Base-by-base conservation (phyloP, 2,329 filamentous ascomycete species). In the Colletotrichum eleusines region DNA sequence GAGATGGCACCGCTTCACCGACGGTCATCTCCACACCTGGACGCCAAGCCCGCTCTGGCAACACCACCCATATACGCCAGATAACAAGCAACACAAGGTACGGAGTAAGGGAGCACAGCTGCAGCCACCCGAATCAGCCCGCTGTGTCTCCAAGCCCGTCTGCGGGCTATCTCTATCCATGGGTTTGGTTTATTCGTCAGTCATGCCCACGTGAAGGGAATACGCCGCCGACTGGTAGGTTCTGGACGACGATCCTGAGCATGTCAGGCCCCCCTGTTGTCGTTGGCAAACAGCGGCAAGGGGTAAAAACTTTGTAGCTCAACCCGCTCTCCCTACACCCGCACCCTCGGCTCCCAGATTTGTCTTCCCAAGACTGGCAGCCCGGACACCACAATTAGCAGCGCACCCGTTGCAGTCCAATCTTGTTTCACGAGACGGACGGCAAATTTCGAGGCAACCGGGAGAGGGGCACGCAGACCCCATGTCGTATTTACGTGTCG, bases 11-110 rank as follows among this genome's bases (percentile, higher is more conserved):
- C 64, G n/a, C 42, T 42, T 58, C 55, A 67, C 42, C 33, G 64
- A 71, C 64, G 57, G 44, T 71, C 68, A 68, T 71, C 64, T 68
- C 64, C 51, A 38, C 67, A 46, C 51, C 51, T 33, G 51, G 64
- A 48, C 46, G 68, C 68, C 57, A 68, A 71, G 68, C 38, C 42
- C 26, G 11, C 33, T 38, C 33, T 53, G 38, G 23, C 35, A 62
- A 33, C 50, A 44, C 55, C 42, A 8, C 35, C 38, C n/a, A 55
- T 31, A 69, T 69, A 40, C 38, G 48, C 54, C 28, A 55, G 55
- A 60, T 66, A 51, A 23, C 16, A 5, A 51, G 60, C 44, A 50
- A 23, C 35, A 28, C 55, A 46, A 58, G 38, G 40, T 40, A 16
- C n/a, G n/a, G n/a, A 6, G 2, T 61, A 48, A 48, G 63, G 40